Percentiles rank a stretch among this genome's conserved stretches.
These are phyloP conservation scores for Elaeagnus macrophylla DNA, from an alignment of 306 rosid species.

Conservation along the genomic window DNA sequence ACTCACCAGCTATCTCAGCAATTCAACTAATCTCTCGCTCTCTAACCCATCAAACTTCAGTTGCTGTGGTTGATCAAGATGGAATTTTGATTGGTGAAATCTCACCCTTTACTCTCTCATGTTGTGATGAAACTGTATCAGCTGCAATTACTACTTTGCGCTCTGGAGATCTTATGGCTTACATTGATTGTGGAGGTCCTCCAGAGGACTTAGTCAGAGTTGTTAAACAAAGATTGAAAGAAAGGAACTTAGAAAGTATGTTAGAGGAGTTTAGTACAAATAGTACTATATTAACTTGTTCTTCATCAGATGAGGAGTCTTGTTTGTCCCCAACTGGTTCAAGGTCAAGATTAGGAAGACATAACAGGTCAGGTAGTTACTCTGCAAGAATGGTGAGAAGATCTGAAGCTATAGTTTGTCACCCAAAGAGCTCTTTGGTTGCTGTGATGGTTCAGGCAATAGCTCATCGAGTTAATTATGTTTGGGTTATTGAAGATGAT, in stretches of 20 bases:
- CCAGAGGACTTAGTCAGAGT: constrained; percentile 63
- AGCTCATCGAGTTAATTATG: constrained; percentile 83
- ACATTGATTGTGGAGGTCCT: constrained; percentile 85
- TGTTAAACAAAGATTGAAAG: constrained; percentile 60
- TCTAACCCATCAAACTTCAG: constrained; percentile 62
- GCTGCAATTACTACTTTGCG: constrained; percentile 73
- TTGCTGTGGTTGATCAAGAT: constrained; percentile 64
- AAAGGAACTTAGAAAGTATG: constrained; percentile 51
- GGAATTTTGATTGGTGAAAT: constrained; percentile 76
- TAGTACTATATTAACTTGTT: constrained; percentile 15
- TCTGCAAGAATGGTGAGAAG: constrained; percentile 78
- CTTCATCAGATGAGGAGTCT: constrained; percentile 82
- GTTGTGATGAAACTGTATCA: constrained; percentile 64
- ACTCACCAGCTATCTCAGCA: constrained; percentile 68
- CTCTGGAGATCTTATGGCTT: constrained; percentile 83
- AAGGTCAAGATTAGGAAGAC: constrained; percentile 38
- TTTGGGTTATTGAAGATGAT: constrained; percentile 91
- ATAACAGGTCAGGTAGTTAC: constrained; percentile 56
- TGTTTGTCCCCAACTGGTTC: constrained; percentile 27
- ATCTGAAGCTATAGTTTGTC: constrained; percentile 87
- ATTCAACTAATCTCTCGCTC: constrained; percentile 51
- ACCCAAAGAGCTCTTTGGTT: constrained; percentile 73
- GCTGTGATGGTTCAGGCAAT: constrained; percentile 98
- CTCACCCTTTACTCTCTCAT: constrained; percentile 76
- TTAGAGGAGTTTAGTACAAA: constrained; percentile 33